A percentile compares a stretch with the other conserved stretches of the same genome.
phyloP scores from a whole-genome alignment of 2,329 filamentous ascomycete species.

The Fusarium algeriense region DNA sequence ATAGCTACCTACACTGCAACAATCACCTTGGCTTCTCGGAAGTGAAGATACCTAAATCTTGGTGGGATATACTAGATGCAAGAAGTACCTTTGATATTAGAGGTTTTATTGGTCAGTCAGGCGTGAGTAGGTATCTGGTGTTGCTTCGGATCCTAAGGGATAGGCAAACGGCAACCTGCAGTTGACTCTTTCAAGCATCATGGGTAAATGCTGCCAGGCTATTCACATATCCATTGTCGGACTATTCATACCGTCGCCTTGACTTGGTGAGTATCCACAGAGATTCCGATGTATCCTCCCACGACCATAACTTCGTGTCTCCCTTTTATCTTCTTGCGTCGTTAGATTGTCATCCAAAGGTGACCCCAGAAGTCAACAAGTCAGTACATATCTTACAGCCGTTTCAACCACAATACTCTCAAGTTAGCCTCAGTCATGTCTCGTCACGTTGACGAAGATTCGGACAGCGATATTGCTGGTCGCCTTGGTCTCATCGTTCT shows the following conservation, averaged over 20 bases:
- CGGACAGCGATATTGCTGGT: slow-evolving; percentile 1
- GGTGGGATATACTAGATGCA: too few relatives aligned
- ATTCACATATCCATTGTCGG: background rate
- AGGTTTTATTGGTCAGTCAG: too few relatives aligned
- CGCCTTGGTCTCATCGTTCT: background rate
- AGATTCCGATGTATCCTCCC: background rate
- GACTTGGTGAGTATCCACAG: background rate
- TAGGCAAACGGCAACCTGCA: slow-evolving; percentile 10
- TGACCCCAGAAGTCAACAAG: background rate
- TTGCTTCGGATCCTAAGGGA: too few relatives aligned
- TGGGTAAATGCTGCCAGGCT: background rate
- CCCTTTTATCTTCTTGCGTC: background rate
- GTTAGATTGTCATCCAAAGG: background rate
- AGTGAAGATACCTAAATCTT: too few relatives aligned
- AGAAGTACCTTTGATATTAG: too few relatives aligned
- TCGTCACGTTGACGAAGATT: background rate
- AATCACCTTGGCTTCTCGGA: background rate
- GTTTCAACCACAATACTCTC: background rate
- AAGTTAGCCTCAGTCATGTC: background rate
- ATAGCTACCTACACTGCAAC: background rate
- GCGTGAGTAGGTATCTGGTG: too few relatives aligned
- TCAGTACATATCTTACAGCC: background rate
- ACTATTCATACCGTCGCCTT: background rate
- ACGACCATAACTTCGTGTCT: background rate
- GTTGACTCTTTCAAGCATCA: background rate